Evolutionary conservation across 257 asterid species (phyloP).

Genomic region (Nicotiana tomentosiformis): DNA sequence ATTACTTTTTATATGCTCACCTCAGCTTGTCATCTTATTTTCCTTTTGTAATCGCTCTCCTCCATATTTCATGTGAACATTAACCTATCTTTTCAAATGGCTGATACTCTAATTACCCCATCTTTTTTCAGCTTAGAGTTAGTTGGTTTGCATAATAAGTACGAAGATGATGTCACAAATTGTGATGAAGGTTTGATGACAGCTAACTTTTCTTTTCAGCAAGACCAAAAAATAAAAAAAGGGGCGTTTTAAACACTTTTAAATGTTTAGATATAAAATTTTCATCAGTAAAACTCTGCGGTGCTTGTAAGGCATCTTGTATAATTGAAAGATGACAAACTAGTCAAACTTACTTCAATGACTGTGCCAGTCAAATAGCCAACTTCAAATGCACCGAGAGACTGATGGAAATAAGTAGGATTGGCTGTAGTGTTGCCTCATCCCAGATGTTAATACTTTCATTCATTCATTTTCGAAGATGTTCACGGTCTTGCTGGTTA

Average conservation of each 20-base stretch:
- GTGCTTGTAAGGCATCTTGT: neutral
- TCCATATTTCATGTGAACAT: neutral
- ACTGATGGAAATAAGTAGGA: neutral
- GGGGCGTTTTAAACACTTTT: neutral
- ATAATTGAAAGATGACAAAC: neutral
- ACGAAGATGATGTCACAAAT: neutral
- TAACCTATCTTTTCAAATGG: neutral
- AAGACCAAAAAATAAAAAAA: neutral
- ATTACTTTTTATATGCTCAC: neutral
- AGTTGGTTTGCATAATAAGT: neutral
- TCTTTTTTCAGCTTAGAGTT: neutral
- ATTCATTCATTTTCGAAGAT: neutral
- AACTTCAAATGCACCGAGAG: neutral
- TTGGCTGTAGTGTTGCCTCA: neutral
- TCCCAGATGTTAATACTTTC: neutral
- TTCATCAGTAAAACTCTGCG: neutral
- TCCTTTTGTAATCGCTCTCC: neutral
- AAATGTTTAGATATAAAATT: neutral
- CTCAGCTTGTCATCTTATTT: neutral
- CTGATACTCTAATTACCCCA: neutral
- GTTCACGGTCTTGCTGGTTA: conserved; percentile 1
- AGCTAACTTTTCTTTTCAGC: neutral
- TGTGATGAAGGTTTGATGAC: neutral
- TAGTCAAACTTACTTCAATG: neutral
- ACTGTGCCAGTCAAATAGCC: neutral